A percentile compares a stretch with the other conserved stretches of the same genome.
These are phyloP conservation scores for Pythium grandisporangium DNA, from an alignment of 352 stramenopile species.

Conservation along the genomic window DNA sequence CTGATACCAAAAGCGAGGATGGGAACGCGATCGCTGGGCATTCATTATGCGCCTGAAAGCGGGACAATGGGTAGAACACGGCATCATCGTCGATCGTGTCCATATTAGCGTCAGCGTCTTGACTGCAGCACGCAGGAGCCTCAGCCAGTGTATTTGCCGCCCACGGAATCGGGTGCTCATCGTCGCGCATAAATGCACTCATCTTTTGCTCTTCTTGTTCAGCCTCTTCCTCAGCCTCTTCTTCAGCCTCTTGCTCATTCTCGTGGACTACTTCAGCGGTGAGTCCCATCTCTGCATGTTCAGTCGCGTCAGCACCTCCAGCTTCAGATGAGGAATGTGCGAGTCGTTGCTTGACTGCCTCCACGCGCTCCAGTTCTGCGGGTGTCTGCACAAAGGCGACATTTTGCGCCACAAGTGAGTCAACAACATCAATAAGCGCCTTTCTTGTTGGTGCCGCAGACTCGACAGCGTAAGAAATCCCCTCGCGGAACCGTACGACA, in stretches of 20 bases:
- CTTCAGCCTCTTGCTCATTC: constrained; percentile 82
- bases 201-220: constrained; percentile 89
- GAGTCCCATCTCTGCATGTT: constrained; percentile 66
- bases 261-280: constrained; percentile 87
- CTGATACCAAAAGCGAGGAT: constrained; percentile 58
- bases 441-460: constrained; percentile 54
- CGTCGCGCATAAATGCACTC: constrained; percentile 85
- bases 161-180: constrained; percentile 85
- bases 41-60: constrained; percentile 69
- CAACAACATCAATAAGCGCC: constrained; percentile 59
- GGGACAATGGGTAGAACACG: constrained; percentile 69
- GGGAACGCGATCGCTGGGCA: constrained; percentile 74
- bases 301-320: constrained; percentile 30
- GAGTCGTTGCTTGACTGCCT: constrained; percentile 49
- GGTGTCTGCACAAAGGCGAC: constrained; percentile 44
- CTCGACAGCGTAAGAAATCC: constrained; percentile 76
- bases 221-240: constrained; percentile 84
- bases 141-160: constrained; percentile 29
- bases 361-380: constrained; percentile 38
- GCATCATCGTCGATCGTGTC: constrained; percentile 49
- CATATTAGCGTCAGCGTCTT: no score
- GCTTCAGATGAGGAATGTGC: constrained; percentile 40
- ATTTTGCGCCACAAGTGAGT: constrained; percentile 45
- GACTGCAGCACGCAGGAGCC: neutral
- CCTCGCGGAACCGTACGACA: constrained; percentile 64